Base-by-base conservation (phyloP, 805 yeast species). In the Priceomyces castillae region DNA sequence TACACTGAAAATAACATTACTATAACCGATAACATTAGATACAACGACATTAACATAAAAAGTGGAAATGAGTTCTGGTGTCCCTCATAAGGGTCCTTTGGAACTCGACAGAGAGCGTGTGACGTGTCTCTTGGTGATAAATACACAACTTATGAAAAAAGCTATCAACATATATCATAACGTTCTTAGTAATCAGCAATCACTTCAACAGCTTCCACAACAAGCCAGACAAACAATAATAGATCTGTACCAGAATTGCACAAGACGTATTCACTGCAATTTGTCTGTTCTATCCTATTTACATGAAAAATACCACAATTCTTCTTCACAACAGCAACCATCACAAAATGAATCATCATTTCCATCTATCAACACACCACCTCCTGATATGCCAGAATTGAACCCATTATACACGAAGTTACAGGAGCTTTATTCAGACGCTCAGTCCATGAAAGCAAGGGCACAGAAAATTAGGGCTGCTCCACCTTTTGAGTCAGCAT, bases 321-420 rank as follows among this genome's bases (percentile, higher is more conserved):
- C 60, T 7, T 59, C 57, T 2, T 48, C 57, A 4, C 61, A 56
- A n/a, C 60, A 54, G 35, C 54, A 57, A 6, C 53, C 55, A 30
- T 41, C 33, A n/a, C 58, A 51, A 26, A 62, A 59, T 35, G 58
- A 61, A 47, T 53, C 56, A 39, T 59, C 56, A 12, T 71, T 71
- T 43, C 84, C 84, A 2, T 69, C 73, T 23, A 74, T 78, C 33
- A 67, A 78, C 46, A 63, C 76, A 1, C 74, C 84, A 4, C 83
- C 83, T 6, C 71, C 71, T 2, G 82, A 77, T 36, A 66, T 77
- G 62, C 81, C 82, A 0, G 83, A 77, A 49, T 62, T 79, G 34
- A 62, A 63, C 40, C 73, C 68, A 30, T 65, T 73, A 33, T 79
- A 79, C 55, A 64, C 65, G n/a, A 62, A 67, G 39, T 59, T 74